phyloP scores from a whole-genome alignment of 768 basidiomycete genomes.

The Cystofilobasidium ferigula region DNA sequence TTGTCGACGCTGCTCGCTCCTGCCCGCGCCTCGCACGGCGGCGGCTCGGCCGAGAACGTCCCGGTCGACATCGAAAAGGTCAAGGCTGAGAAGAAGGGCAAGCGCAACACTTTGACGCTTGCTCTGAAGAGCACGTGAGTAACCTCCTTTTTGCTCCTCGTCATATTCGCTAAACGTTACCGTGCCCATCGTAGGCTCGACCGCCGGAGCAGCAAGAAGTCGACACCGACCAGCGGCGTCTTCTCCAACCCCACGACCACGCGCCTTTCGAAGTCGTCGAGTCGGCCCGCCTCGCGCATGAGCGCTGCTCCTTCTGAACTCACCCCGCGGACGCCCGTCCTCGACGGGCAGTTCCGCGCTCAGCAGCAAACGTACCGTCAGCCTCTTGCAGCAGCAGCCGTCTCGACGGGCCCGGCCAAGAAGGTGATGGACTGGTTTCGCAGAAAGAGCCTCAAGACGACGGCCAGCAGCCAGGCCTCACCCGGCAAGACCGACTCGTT shows the following conservation, averaged over 20 bases:
- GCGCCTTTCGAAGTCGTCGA: neutral
- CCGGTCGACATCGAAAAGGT: neutral
- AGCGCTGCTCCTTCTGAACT: neutral
- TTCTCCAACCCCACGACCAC: constrained; percentile 3
- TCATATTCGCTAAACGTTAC: neutral
- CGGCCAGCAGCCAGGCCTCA: neutral
- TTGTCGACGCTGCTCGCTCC: neutral
- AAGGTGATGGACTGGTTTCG: constrained; percentile 99
- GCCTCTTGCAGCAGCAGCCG: constrained; percentile 12
- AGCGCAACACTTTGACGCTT: constrained; percentile 69
- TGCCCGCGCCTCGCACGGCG: neutral
- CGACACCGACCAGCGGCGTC: constrained; percentile 19
- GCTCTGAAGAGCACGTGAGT: constrained; percentile 59
- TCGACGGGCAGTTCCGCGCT: neutral
- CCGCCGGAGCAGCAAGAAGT: constrained; percentile 17
- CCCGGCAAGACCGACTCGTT: constrained; percentile 19
- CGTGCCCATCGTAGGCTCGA: neutral
- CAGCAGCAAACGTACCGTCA: neutral
- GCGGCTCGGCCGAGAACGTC: neutral
- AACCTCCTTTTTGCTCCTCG: neutral
- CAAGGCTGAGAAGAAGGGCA: constrained; percentile 42
- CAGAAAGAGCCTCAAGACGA: constrained; percentile 36
- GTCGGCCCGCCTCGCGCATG: neutral
- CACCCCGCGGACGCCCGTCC: neutral
- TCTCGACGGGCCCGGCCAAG: constrained; percentile 48